Conservation (phyloP, 2,329 filamentous ascomycete species). For the Fusarium sp. region DNA sequence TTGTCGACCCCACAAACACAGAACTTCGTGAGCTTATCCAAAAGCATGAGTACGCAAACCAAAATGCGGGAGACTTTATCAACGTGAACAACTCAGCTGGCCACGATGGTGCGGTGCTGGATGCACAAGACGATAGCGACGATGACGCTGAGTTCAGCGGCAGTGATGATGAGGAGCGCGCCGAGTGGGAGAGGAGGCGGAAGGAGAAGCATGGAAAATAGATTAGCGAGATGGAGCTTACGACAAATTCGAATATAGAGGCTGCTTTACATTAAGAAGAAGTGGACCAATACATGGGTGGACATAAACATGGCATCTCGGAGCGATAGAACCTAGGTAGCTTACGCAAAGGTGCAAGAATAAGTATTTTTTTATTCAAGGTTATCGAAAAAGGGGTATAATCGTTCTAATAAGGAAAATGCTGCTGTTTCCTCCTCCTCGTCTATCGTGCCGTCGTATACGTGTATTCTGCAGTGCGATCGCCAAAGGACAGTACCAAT, state of each 20-base stretch:
- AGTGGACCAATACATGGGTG: conserved; percentile 26
- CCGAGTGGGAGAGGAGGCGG: conserved; percentile 69
- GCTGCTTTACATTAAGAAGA: conserved; percentile 25
- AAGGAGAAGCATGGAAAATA: conserved; percentile 54
- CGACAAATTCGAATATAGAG: conserved; percentile 29
- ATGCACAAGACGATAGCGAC: conserved; percentile 56
- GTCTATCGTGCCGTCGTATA: conserved; percentile 29
- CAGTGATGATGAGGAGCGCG: conserved; percentile 74
- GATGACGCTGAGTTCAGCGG: conserved; percentile 73
- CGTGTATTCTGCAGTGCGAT: conserved; percentile 3
- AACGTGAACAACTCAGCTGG: conserved; percentile 48
- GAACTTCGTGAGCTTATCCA: conserved; percentile 73
- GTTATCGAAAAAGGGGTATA: conserved; percentile 43
- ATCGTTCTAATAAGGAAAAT: conserved; percentile 32
- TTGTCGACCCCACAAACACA: conserved; percentile 78
- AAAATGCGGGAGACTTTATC: conserved; percentile 71
- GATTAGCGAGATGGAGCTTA: conserved; percentile 15
- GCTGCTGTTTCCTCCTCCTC: conserved; percentile 20
- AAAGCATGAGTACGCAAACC: conserved; percentile 75
- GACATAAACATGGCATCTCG: conserved; percentile 41
- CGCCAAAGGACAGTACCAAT: conserved; percentile 10
- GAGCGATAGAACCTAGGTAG: conserved; percentile 45
- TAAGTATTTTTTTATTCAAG: conserved; percentile 44
- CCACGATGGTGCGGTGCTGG: conserved; percentile 21
- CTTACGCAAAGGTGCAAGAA: conserved; percentile 46